Evolutionary conservation across 164 flowering plant species (phyloP).

Genomic region (Tetrastigma voinierianum): DNA sequence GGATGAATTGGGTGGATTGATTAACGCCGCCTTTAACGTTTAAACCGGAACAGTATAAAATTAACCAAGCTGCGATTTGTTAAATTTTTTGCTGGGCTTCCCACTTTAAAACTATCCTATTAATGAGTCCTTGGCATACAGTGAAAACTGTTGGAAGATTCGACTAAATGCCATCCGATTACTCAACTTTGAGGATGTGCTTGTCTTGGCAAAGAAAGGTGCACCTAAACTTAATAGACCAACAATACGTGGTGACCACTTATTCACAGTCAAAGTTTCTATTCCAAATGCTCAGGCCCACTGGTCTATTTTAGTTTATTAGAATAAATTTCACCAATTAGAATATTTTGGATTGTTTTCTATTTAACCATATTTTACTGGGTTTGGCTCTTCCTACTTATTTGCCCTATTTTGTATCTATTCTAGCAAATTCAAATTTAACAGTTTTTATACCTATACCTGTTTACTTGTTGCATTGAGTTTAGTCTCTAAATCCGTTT

Average conservation of each 20-base stretch:
- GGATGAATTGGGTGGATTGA: too few relatives aligned
- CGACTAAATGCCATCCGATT: constrained; percentile 86
- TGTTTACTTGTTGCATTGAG: not conserved
- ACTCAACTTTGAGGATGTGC: constrained; percentile 94
- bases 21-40: too few relatives aligned
- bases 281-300: constrained; percentile 89
- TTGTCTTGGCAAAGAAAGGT: constrained; percentile 90
- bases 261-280: constrained; percentile 76
- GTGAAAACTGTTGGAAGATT: constrained; percentile 94
- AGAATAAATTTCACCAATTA: too few relatives aligned
- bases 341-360: too few relatives aligned
- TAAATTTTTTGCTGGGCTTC: too few relatives aligned
- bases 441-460: not conserved
- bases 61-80: too few relatives aligned
- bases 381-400: too few relatives aligned
- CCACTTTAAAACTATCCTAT: not conserved
- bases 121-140: constrained; percentile 22
- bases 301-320: too few relatives aligned
- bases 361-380: too few relatives aligned
- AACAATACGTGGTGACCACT: constrained; percentile 95
- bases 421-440: not conserved
- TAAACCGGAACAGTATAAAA: too few relatives aligned
- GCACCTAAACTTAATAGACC: constrained; percentile 87
- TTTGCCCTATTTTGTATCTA: not conserved
- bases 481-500: too few relatives aligned